phyloP scores from a whole-genome alignment of 1,284 basidiomycete species.

The Ustilago nuda region DNA sequence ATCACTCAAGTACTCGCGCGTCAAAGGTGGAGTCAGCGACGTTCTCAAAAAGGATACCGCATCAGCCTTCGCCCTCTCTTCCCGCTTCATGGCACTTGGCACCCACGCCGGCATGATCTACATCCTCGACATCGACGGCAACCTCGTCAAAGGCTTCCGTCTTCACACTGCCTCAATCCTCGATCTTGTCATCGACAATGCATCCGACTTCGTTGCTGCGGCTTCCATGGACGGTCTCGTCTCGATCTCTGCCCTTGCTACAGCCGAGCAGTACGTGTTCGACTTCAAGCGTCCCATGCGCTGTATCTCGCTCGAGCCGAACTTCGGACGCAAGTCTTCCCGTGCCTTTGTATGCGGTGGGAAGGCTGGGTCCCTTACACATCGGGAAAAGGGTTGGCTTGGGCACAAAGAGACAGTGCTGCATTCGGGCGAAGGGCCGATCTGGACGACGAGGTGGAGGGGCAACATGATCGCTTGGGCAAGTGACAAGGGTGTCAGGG shows the following conservation, averaged over 20 bases:
- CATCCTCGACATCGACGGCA: slow-evolving; percentile 82
- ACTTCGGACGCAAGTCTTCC: slow-evolving; percentile 82
- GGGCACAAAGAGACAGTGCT: slow-evolving; percentile 90
- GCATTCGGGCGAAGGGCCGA: slow-evolving; percentile 90
- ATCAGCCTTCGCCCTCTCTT: slow-evolving; percentile 74
- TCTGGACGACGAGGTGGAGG: slow-evolving; percentile 91
- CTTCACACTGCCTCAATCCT: slow-evolving; percentile 91
- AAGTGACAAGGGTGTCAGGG: slow-evolving; percentile 93
- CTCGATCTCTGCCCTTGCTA: slow-evolving; percentile 84
- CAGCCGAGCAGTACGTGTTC: slow-evolving; percentile 83
- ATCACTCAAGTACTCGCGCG: slow-evolving; percentile 87
- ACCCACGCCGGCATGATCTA: slow-evolving; percentile 93
- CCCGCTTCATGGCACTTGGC: slow-evolving; percentile 77
- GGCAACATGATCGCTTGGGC: slow-evolving; percentile 93
- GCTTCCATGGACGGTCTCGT: slow-evolving; percentile 96
- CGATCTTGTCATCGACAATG: slow-evolving; percentile 85
- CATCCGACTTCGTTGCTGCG: slow-evolving; percentile 89
- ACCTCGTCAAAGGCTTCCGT: slow-evolving; percentile 88
- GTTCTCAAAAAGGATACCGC: slow-evolving; percentile 84
- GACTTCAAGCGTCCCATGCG: slow-evolving; percentile 94
- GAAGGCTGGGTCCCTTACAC: slow-evolving; percentile 84
- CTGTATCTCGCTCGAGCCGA: slow-evolving; percentile 88
- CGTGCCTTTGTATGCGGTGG: slow-evolving; percentile 94
- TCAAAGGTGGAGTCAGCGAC: slow-evolving; percentile 80
- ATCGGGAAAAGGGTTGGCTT: slow-evolving; percentile 96